A percentile compares a stretch with the other conserved stretches of the same genome.
Evolutionary conservation across 1,284 basidiomycete species (phyloP).

Genomic region (Leccinum huronense): DNA sequence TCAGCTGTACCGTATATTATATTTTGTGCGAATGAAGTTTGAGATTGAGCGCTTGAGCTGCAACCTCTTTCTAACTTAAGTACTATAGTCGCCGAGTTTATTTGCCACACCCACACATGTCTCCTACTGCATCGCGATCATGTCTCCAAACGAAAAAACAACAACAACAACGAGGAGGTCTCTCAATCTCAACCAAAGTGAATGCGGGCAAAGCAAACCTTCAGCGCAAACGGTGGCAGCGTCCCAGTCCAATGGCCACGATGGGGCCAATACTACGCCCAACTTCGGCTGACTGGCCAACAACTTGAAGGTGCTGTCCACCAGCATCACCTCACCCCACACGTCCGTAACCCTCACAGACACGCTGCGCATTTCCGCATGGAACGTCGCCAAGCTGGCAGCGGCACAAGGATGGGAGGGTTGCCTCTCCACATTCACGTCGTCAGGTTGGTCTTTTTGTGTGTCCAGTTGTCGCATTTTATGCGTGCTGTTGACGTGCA

Average conservation of each 20-base stretch:
- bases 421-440: background rate
- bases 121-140: slow-evolving; percentile 13
- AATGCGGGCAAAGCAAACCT: slow-evolving; percentile 30
- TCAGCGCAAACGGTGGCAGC: slow-evolving; percentile 15
- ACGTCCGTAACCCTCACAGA: slow-evolving; percentile 33
- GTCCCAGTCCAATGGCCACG: slow-evolving; percentile 1
- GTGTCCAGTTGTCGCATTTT: slow-evolving; percentile 22
- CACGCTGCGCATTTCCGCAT: slow-evolving; percentile 60
- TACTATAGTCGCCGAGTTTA: no score
- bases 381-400: slow-evolving; percentile 75
- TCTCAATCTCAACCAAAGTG: slow-evolving; percentile 19
- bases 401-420: slow-evolving; percentile 66
- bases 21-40: no score
- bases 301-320: slow-evolving; percentile 55
- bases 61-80: no score
- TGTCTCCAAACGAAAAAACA: slow-evolving; percentile 33
- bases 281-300: slow-evolving; percentile 64
- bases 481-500: background rate
- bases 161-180: slow-evolving; percentile 18
- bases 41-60: no score
- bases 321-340: slow-evolving; percentile 57
- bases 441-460: slow-evolving; percentile 35
- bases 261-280: slow-evolving; percentile 20
- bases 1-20: no score
- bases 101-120: no score